Evolutionary conservation across 768 basidiomycete species (phyloP).

Genomic region (Nidula microcarpa): DNA sequence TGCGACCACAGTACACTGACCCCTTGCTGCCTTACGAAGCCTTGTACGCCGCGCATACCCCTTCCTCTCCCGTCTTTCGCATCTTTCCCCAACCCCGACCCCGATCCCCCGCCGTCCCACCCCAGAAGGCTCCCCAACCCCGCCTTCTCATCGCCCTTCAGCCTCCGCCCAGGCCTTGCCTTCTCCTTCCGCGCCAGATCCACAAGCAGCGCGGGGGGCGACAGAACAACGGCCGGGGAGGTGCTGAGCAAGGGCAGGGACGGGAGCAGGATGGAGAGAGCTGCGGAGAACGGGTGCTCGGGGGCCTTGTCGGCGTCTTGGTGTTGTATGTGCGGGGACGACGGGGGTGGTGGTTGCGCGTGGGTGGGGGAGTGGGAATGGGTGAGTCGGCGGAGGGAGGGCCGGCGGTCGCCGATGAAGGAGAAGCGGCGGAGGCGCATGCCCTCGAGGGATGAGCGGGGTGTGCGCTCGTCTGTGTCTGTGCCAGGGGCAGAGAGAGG

Average conservation of each 20-base stretch:
- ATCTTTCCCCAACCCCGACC: neutral
- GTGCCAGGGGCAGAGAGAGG: slow-evolving; percentile 3
- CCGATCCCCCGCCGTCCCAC: slow-evolving; percentile 48
- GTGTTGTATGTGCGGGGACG: slow-evolving; percentile 4
- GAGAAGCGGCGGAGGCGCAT: slow-evolving; percentile 33
- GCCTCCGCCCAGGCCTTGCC: slow-evolving; percentile 25
- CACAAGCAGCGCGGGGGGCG: slow-evolving; percentile 44
- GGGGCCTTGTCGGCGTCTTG: slow-evolving; percentile 8
- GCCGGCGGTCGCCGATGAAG: slow-evolving; percentile 26
- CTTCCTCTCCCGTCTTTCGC: slow-evolving; percentile 13
- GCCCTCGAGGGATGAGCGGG: slow-evolving; percentile 25
- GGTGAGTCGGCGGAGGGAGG: slow-evolving; percentile 11
- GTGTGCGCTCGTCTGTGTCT: slow-evolving; percentile 7
- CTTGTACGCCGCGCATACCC: slow-evolving; percentile 45
- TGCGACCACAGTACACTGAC: slow-evolving; percentile 48
- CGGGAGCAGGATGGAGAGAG: slow-evolving; percentile 37
- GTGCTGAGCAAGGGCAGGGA: slow-evolving; percentile 44
- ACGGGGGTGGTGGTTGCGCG: neutral
- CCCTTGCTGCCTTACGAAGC: slow-evolving; percentile 58
- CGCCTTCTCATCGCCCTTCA: slow-evolving; percentile 56
- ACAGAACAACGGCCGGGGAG: slow-evolving; percentile 44
- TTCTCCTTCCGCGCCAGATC: slow-evolving; percentile 51
- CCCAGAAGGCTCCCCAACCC: slow-evolving; percentile 54
- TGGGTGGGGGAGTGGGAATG: too few relatives aligned
- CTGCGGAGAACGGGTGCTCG: slow-evolving; percentile 30